These are phyloP conservation scores for Leccinum disarticulatum DNA, from an alignment of 768 basidiomycete species.

Conservation along the genomic window DNA sequence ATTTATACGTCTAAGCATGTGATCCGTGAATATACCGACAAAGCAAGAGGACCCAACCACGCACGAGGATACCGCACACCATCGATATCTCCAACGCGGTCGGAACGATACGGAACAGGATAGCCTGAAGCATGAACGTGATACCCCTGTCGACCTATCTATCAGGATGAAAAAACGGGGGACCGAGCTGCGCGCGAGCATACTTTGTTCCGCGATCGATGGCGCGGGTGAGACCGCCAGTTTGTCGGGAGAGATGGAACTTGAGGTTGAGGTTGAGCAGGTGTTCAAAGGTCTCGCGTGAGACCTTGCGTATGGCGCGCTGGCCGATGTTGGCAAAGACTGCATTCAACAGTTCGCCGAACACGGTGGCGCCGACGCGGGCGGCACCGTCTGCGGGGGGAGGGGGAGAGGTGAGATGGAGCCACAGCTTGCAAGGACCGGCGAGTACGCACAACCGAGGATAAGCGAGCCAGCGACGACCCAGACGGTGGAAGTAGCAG, in stretches of 20 bases:
- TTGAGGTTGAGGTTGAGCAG: constrained; percentile 85
- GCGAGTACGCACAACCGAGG: constrained; percentile 73
- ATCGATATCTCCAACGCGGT: constrained; percentile 95
- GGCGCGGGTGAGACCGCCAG: constrained; percentile 92
- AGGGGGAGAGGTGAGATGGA: constrained; percentile 1
- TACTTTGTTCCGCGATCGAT: constrained; percentile 98
- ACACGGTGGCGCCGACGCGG: constrained; percentile 85
- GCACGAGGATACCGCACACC: constrained; percentile 96
- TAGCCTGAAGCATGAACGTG: constrained; percentile 88
- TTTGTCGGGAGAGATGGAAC: constrained; percentile 92
- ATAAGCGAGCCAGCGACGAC: constrained; percentile 87
- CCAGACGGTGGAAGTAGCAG: constrained; percentile 79
- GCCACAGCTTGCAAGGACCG: background rate
- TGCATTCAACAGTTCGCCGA: constrained; percentile 90
- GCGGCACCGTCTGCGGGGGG: constrained; percentile 76
- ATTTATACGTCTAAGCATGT: constrained; percentile 80
- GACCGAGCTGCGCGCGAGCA: constrained; percentile 16
- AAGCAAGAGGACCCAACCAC: constrained; percentile 20
- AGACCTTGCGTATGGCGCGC: constrained; percentile 90
- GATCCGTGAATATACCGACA: background rate
- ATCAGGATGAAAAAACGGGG: background rate
- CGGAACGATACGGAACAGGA: constrained; percentile 92
- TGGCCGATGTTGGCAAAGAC: constrained; percentile 97
- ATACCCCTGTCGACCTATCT: constrained; percentile 66
- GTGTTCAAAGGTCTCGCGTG: constrained; percentile 94